Conservation (phyloP, 768 basidiomycete species). For the Pleurotus sapidus region DNA sequence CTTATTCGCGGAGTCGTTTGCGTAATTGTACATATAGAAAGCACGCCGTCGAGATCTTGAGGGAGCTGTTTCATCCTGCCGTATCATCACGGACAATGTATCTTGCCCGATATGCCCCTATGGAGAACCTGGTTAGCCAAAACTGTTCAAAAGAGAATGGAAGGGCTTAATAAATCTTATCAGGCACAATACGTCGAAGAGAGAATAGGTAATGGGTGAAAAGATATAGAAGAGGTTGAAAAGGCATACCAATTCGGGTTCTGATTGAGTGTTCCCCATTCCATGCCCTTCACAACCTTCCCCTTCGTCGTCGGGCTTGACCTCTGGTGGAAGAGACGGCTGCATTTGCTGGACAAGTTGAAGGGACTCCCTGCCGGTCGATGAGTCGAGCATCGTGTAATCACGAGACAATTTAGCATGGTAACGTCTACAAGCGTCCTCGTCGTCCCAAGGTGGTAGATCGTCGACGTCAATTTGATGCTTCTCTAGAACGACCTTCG, state of each 20-base stretch:
- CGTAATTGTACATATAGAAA: constrained; percentile 37
- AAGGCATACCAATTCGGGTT: constrained; percentile 11
- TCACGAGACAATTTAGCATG: constrained; percentile 56
- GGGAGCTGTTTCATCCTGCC: constrained; percentile 66
- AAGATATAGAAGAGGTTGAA: constrained; percentile 5
- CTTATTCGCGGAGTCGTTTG: constrained; percentile 43
- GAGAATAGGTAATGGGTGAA: constrained; percentile 2
- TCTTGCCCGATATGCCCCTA: constrained; percentile 76
- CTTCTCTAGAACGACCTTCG: constrained; percentile 42
- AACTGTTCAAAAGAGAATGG: constrained; percentile 7
- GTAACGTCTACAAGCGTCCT: constrained; percentile 39
- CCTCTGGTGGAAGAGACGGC: constrained; percentile 7
- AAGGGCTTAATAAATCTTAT: constrained; percentile 3
- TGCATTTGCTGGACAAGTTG: constrained; percentile 10
- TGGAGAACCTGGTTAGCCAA: not conserved
- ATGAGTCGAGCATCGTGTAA: constrained; percentile 23
- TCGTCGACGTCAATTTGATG: constrained; percentile 53
- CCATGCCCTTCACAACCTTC: constrained; percentile 12
- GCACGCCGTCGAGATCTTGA: constrained; percentile 55
- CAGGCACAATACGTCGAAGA: not conserved
- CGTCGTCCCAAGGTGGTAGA: constrained; percentile 53
- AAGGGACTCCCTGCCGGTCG: constrained; percentile 5
- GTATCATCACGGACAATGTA: constrained; percentile 69
- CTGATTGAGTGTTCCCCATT: constrained; percentile 10
- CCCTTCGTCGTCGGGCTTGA: constrained; percentile 9